Base-by-base conservation (phyloP, 2,329 filamentous ascomycete species). In the Fusarium pseudoanthophilum region DNA sequence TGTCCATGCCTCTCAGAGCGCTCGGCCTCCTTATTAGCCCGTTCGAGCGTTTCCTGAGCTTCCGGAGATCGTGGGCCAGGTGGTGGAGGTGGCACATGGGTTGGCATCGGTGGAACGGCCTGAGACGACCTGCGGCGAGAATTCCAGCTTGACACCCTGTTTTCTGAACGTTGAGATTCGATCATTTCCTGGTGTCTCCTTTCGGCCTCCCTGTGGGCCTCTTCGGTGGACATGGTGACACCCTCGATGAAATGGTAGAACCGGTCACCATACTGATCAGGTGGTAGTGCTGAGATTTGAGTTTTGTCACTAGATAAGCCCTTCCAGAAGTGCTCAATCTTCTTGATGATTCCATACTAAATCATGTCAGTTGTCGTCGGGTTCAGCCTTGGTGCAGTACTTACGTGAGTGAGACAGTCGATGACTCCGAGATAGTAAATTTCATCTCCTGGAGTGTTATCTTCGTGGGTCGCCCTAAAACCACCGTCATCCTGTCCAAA, bases 401-500 rank as follows among this genome's bases (percentile, higher is more conserved):
- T 90, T 88, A 97, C 95, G 82, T 98, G 94, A 77, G 96, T 99
- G 78, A 99, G 86, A 82, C 96, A 99, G 83, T 99, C 96, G 82
- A 99, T 99, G 77, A 99, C 97, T 40, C 96, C 97, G 13, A 99
- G 90, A 80, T 99, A 99, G 83, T 99, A 99, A 46, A 99, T 95
- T 83, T 97, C 94, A 61, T 98, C 94, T 4, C 92, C 95, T 4
- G 93, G 90, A 21, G 86, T 85, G 71, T 97, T 92, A 82, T 97
- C 91, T 82, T 98, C 95, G 79, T 98, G 95, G 2, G 96, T 98
- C 18, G 96, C 95, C 75, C 92, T 89, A 83, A 98, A 95, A 7
- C 96, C 96, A 55, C 96, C 96, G 79, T 98, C 95, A 75, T 98
- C 95, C 66, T 92, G 91, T 80, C 97, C 98, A 82, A 98, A 99